Evolutionary conservation across 179 eudicot genomes (phyloP).

Genomic region (Camellia oleifera): DNA sequence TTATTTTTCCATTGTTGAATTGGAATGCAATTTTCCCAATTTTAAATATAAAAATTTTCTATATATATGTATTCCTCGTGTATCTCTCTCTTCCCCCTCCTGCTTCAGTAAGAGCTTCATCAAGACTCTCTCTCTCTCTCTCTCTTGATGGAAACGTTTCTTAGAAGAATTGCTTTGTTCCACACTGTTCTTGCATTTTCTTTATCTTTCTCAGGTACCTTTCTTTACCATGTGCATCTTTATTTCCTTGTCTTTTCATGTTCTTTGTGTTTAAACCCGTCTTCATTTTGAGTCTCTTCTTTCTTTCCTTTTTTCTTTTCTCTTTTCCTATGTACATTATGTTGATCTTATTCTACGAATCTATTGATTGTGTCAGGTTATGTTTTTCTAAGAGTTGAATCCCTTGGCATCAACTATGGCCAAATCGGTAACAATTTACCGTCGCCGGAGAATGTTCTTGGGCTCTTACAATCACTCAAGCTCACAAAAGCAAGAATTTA

Average conservation of each 20-base stretch:
- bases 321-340: background rate
- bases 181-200: conserved; percentile 21
- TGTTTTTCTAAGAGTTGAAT: conserved; percentile 21
- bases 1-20: too few relatives aligned
- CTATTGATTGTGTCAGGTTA: conserved; percentile 18
- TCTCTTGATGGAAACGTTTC: conserved; percentile 20
- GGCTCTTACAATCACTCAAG: conserved; percentile 38
- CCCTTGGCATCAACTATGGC: conserved; percentile 80
- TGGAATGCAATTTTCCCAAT: too few relatives aligned
- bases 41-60: too few relatives aligned
- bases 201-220: conserved; percentile 28
- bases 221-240: background rate
- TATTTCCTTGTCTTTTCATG: background rate
- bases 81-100: conserved; percentile 19
- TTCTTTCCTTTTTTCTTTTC: background rate
- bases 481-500: conserved; percentile 63
- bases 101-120: background rate
- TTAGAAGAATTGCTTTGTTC: conserved; percentile 15
- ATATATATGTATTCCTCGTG: background rate
- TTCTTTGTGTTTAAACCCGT: background rate
- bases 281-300: background rate
- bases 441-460: conserved; percentile 49
- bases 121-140: conserved; percentile 18
- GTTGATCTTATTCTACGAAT: background rate
- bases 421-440: conserved; percentile 72